phyloP scores from a whole-genome alignment of 2,329 filamentous ascomycete species.

The Davidsoniella virescens region DNA sequence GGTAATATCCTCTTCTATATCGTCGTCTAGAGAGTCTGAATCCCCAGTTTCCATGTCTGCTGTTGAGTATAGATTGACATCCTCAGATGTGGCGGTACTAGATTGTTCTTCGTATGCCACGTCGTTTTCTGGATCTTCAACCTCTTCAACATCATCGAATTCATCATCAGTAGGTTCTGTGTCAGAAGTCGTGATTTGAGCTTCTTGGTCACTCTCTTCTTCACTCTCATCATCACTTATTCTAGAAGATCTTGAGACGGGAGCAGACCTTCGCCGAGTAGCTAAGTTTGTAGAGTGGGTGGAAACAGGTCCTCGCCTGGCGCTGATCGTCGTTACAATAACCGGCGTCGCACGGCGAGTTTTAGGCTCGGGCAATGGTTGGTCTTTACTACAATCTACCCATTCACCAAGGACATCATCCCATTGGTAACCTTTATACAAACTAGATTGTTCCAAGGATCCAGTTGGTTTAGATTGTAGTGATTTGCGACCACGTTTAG shows the following conservation, averaged over 20 bases:
- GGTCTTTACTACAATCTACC: constrained; percentile 16
- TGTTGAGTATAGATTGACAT: too few species aligned
- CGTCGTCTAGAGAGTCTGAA: too few species aligned
- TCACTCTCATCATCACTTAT: not conserved
- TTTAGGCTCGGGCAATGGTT: not conserved
- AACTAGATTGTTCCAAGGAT: not conserved
- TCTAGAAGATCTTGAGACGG: not conserved
- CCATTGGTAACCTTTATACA: constrained; percentile 24
- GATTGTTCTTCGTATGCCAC: too few species aligned
- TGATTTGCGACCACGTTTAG: not conserved
- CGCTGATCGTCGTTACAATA: not conserved
- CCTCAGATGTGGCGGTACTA: too few species aligned
- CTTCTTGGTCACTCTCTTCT: not conserved
- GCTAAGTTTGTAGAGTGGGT: too few species aligned
- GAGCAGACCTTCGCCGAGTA: too few species aligned
- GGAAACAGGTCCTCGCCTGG: too few species aligned
- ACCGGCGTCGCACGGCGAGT: not conserved
- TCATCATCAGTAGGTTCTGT: not conserved
- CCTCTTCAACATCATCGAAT: too few species aligned
- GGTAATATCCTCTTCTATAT: too few species aligned
- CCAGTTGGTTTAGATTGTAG: not conserved
- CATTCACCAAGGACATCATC: constrained; percentile 27
- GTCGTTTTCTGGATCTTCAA: too few species aligned
- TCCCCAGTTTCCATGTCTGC: too few species aligned
- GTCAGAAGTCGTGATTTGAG: not conserved